Base-by-base conservation (phyloP, 768 basidiomycete species). In the Multifurca ochricompacta region DNA sequence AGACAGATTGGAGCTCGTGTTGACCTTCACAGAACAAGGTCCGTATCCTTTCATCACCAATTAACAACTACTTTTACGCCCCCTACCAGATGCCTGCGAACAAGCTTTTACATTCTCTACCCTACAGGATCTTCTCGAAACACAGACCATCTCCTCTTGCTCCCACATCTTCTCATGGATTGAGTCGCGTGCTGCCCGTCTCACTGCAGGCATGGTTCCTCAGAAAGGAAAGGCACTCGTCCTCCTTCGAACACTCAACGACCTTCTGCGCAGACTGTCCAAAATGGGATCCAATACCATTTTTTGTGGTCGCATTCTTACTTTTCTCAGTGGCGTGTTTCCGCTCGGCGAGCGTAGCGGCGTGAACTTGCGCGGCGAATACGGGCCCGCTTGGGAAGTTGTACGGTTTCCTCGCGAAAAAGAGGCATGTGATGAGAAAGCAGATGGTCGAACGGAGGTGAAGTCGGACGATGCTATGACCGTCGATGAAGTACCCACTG, bases 101-200 rank as follows among this genome's bases (percentile, higher is more conserved):
- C 74, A 77, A 36, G 77, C 77, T 2, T 83, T 91, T 58, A 83
- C 89, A 1, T 82, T 92, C 57, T 73, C 73, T 31, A 74, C 87
- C 13, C 77, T 92, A 1, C 85, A 90, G 64, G 89, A 91, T 63
- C 74, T 94, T 18, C 73, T 94, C 47, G 91, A 94, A 67, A 82
- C 81, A 1, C 89, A 92, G 59, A 92, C 91, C 6, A 86, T 94
- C 58, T 68, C 74, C 1, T 91, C 88, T 16, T 93, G 91, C 65
- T 88, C 88, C 9, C 83, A 87, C 59, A 80, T 94, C 21, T 91
- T 93, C 70, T 83, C 83, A 3, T 94, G 90, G 87, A 85, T 93
- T 44, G 91, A 94, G 70, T 68, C 68, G 53, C 82, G 87, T 25
- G 78, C 83, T 0, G 69, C 73, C 14, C 76, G 85, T 14, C 74